Conservation (phyloP, 495 filamentous ascomycete genomes). For the Viridothelium virens region DNA sequence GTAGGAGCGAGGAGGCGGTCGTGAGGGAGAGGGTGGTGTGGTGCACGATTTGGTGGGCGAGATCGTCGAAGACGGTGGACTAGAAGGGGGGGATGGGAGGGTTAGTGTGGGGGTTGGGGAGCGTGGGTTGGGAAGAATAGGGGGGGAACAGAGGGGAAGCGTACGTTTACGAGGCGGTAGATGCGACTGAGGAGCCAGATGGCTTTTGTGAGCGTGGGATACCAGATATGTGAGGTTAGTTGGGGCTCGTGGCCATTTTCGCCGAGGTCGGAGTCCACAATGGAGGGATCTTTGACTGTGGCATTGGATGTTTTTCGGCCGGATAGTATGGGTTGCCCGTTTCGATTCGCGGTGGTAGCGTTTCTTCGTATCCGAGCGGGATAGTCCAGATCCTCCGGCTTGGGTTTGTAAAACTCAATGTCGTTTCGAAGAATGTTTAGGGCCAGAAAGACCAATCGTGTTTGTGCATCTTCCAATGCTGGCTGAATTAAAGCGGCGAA, state of each 20-base stretch:
- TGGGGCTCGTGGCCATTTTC: constrained; percentile 39
- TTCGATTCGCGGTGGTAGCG: constrained; percentile 42
- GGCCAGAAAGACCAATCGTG: constrained; percentile 63
- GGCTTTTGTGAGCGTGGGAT: constrained; percentile 65
- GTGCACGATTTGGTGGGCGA: constrained; percentile 71
- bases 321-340: constrained; percentile 32
- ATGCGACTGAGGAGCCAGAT: constrained; percentile 78
- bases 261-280: constrained; percentile 34
- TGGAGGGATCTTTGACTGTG: constrained; percentile 36
- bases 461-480: constrained; percentile 66
- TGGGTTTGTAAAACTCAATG: constrained; percentile 62
- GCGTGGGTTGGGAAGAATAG: constrained; percentile 10
- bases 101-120: background rate
- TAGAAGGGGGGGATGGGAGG: constrained; percentile 18
- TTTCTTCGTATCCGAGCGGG: constrained; percentile 45
- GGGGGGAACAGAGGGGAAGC: constrained; percentile 20
- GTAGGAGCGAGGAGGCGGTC: constrained; percentile 43
- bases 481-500: constrained; percentile 60
- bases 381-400: constrained; percentile 62
- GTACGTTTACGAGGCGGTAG: constrained; percentile 72
- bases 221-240: constrained; percentile 40
- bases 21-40: constrained; percentile 62
- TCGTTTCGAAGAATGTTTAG: constrained; percentile 59
- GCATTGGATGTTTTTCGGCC: constrained; percentile 37
- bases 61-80: constrained; percentile 68